Conservation (phyloP, 345 rosid genomes). For the Cardamine resedifolia region DNA sequence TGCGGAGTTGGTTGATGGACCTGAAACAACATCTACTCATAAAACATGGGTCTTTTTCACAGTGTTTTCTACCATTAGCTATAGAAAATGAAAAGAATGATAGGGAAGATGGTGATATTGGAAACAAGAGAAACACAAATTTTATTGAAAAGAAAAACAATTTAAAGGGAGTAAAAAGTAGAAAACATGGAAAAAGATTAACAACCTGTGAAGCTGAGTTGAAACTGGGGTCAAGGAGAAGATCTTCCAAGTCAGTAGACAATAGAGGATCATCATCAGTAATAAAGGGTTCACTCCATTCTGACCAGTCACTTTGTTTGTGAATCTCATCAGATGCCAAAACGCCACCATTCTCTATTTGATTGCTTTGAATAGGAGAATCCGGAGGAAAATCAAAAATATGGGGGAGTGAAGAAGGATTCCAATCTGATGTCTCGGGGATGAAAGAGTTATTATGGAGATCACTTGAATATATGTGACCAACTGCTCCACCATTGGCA, state of each 20-base stretch:
- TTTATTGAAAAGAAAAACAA: neutral
- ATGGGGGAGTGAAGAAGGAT: conserved; percentile 48
- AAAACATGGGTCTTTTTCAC: neutral
- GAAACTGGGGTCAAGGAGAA: conserved; percentile 51
- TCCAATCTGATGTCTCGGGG: conserved; percentile 52
- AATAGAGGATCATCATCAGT: conserved; percentile 60
- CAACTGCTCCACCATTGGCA: conserved; percentile 57
- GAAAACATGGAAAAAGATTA: neutral
- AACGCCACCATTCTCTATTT: conserved; percentile 50
- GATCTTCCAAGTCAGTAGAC: conserved; percentile 54
- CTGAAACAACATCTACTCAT: conserved; percentile 39
- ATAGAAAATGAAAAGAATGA: too few species aligned
- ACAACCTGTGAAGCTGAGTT: conserved; percentile 68
- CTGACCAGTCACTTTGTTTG: conserved; percentile 65
- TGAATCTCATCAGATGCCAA: conserved; percentile 47
- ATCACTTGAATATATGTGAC: conserved; percentile 62
- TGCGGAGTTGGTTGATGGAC: conserved; percentile 43
- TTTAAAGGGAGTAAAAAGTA: neutral
- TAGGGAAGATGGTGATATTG: neutral
- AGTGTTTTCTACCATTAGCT: neutral
- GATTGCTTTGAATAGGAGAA: conserved; percentile 46
- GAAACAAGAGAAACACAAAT: neutral
- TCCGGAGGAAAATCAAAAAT: conserved; percentile 54
- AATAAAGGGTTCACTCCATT: conserved; percentile 76
- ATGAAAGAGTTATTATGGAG: conserved; percentile 56